These are phyloP conservation scores for Auricularia sp. DNA, from an alignment of 768 basidiomycete genomes.

Conservation along the genomic window DNA sequence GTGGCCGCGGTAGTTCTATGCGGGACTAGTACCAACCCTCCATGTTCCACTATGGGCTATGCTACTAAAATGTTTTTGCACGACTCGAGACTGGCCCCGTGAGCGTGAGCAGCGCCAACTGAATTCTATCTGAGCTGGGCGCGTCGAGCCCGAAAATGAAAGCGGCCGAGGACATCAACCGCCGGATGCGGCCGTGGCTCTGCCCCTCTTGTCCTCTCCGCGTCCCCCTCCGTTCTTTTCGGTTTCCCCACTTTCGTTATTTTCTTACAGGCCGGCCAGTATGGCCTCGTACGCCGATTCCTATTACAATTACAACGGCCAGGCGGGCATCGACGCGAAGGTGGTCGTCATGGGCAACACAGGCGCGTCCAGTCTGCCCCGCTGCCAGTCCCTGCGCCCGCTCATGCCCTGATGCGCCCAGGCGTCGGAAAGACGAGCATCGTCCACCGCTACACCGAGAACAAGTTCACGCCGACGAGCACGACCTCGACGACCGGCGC, in stretches of 20 bases:
- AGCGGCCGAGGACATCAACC: neutral
- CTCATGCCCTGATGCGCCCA: constrained; percentile 19
- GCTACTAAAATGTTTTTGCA: neutral
- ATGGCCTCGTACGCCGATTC: constrained; percentile 46
- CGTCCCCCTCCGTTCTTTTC: constrained; percentile 25
- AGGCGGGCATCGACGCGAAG: constrained; percentile 86
- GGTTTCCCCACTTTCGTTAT: constrained; percentile 36
- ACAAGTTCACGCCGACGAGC: constrained; percentile 81
- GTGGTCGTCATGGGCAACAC: constrained; percentile 90
- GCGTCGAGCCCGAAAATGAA: neutral
- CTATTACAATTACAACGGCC: constrained; percentile 58
- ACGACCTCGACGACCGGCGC: constrained; percentile 87
- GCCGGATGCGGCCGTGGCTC: too few relatives aligned
- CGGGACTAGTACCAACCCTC: neutral
- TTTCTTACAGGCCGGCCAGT: constrained; percentile 39
- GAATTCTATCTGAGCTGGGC: neutral
- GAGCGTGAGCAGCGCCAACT: neutral
- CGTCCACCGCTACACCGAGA: constrained; percentile 81
- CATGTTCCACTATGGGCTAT: neutral
- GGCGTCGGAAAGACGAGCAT: constrained; percentile 92
- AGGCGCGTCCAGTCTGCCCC: constrained; percentile 29
- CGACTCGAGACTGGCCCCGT: neutral
- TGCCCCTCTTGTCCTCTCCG: constrained; percentile 16
- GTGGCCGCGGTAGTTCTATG: constrained; percentile 19
- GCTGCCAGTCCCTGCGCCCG: constrained; percentile 6